phyloP scores from a whole-genome alignment of 2,329 filamentous ascomycete species.

The Pseudogymnoascus sp. region DNA sequence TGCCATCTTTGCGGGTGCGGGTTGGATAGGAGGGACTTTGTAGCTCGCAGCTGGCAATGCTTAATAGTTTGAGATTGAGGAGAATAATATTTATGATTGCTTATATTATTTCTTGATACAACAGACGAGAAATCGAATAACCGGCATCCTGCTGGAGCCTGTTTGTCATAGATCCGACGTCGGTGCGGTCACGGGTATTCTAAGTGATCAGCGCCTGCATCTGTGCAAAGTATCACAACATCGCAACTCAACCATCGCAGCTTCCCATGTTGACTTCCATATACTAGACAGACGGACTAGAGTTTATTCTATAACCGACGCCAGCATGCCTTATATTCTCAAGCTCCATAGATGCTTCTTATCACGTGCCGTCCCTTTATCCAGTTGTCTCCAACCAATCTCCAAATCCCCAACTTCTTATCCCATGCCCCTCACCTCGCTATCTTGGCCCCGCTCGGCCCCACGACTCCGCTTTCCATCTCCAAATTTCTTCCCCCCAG shows the following conservation, averaged over 20 bases:
- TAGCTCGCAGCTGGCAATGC: neutral
- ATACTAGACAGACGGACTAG: neutral
- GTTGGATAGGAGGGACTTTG: neutral
- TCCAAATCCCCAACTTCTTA: neutral
- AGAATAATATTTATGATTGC: neutral
- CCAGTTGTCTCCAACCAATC: neutral
- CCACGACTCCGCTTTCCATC: neutral
- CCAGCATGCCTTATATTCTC: neutral
- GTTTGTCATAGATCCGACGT: neutral
- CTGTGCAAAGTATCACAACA: neutral
- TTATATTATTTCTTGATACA: neutral
- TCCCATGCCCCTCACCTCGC: neutral
- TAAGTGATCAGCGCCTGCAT: neutral
- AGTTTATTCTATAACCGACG: neutral
- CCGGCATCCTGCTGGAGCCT: neutral
- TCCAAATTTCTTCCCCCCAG: neutral
- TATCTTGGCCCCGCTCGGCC: neutral
- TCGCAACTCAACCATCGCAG: neutral
- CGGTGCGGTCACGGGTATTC: neutral
- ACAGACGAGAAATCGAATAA: neutral
- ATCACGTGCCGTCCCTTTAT: neutral
- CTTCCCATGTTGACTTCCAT: neutral
- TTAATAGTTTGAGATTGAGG: neutral
- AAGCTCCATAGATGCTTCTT: neutral
- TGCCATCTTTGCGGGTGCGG: neutral